These are phyloP conservation scores for Leishmania major DNA, from an alignment of 208 protist species.

Conservation along the genomic window DNA sequence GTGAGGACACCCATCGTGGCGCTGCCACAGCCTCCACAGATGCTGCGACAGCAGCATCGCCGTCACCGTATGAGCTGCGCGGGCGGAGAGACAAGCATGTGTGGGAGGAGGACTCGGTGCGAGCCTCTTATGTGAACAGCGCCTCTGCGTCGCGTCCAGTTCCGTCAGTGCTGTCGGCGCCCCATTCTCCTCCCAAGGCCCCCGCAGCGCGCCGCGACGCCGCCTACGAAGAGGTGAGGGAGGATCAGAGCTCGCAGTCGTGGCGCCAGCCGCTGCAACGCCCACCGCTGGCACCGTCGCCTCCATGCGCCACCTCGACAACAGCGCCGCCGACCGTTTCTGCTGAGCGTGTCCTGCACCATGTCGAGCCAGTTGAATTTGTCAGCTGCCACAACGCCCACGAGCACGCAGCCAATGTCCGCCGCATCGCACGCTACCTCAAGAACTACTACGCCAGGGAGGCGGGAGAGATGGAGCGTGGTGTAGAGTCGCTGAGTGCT, in stretches of 20 bases:
- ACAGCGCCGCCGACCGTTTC: neutral
- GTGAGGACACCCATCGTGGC: neutral
- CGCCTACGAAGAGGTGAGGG: conserved; percentile 27
- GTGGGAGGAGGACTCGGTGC: neutral
- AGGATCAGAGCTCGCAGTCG: conserved; percentile 2
- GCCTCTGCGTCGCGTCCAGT: neutral
- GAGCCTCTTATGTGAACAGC: neutral
- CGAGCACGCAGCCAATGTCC: conserved; percentile 46
- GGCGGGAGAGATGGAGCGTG: conserved; percentile 39
- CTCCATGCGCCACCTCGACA: neutral
- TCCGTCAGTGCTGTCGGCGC: neutral
- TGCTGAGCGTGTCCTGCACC: neutral
- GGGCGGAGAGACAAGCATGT: neutral
- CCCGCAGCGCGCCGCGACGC: neutral
- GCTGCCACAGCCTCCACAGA: neutral
- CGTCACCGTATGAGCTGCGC: conserved; percentile 4
- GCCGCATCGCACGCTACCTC: conserved; percentile 56
- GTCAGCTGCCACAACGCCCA: conserved; percentile 8
- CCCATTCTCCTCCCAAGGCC: neutral
- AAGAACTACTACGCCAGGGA: conserved; percentile 78
- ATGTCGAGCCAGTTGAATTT: conserved; percentile 1
- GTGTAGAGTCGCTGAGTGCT: conserved; percentile 71
- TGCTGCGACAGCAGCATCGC: neutral
- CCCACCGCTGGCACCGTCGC: neutral
- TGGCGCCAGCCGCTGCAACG: neutral